Conservation (phyloP, 1,284 basidiomycete species). For the Leucoagaricus sp. region DNA sequence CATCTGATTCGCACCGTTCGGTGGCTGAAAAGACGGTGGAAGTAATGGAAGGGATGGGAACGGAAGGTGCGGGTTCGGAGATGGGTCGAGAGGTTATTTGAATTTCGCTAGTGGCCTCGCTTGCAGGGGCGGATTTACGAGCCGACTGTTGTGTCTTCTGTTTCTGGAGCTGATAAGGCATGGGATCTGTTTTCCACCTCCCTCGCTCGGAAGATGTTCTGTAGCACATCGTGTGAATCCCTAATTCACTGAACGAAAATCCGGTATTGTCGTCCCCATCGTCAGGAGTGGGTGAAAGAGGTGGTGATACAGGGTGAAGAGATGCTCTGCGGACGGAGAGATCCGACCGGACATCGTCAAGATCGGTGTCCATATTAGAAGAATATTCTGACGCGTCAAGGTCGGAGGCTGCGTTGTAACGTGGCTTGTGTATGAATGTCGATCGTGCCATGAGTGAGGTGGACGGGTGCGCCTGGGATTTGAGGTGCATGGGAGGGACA, state of each 20-base stretch:
- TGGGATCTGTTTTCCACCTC: conserved; percentile 50
- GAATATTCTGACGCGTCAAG: conserved; percentile 12
- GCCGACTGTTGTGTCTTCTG: conserved; percentile 19
- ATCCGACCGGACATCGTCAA: neutral
- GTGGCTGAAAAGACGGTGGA: neutral
- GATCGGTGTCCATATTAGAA: neutral
- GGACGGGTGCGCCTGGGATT: conserved; percentile 19
- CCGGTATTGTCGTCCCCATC: conserved; percentile 27
- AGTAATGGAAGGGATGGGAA: neutral
- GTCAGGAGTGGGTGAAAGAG: conserved; percentile 20
- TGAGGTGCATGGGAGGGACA: conserved; percentile 7
- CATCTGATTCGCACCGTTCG: neutral
- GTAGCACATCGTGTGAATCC: conserved; percentile 46
- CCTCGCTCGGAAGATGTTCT: conserved; percentile 53
- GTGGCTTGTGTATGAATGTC: conserved; percentile 15
- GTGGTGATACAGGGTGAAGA: conserved; percentile 12
- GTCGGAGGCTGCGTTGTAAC: neutral
- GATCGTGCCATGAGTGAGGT: conserved; percentile 18
- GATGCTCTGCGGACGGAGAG: neutral
- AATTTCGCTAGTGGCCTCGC: conserved; percentile 26
- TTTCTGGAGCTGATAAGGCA: conserved; percentile 23
- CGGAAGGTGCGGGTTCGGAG: conserved; percentile 36
- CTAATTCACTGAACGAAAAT: conserved; percentile 24
- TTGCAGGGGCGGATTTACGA: conserved; percentile 39
- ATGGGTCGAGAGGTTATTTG: conserved; percentile 26